These are phyloP conservation scores for Brassica juncea DNA, from an alignment of 345 rosid species.

Conservation along the genomic window DNA sequence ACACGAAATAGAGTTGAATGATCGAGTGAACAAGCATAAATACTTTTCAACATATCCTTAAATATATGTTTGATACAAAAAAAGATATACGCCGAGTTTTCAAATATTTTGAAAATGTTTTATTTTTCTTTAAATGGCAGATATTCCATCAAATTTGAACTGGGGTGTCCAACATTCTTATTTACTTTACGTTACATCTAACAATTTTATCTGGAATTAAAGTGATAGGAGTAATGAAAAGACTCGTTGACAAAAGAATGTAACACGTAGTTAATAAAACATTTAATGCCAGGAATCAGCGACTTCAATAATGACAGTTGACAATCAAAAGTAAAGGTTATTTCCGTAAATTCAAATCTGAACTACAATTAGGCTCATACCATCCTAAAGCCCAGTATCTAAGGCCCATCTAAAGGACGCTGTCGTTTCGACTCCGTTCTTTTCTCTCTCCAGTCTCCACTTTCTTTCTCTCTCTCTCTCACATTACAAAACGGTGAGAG, in stretches of 20 bases:
- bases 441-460: neutral
- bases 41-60: neutral
- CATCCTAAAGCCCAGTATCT: neutral
- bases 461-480: conserved; percentile 29
- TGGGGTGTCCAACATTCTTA: neutral
- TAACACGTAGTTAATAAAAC: conserved; percentile 19
- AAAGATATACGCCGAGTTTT: neutral
- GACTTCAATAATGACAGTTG: conserved; percentile 26
- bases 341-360: neutral
- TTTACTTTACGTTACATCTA: neutral
- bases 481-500: conserved; percentile 25
- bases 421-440: neutral
- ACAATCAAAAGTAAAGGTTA: neutral
- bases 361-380: neutral
- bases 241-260: neutral
- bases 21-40: too few relatives aligned
- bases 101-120: neutral
- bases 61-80: neutral
- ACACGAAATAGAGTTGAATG: too few relatives aligned
- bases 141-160: neutral
- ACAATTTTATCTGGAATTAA: neutral
- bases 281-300: conserved; percentile 8
- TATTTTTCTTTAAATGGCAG: neutral
- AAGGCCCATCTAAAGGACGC: conserved; percentile 12
- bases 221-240: neutral